Evolutionary conservation across 2,329 filamentous ascomycete species (phyloP).

Genomic region (Ascochyta fabae): DNA sequence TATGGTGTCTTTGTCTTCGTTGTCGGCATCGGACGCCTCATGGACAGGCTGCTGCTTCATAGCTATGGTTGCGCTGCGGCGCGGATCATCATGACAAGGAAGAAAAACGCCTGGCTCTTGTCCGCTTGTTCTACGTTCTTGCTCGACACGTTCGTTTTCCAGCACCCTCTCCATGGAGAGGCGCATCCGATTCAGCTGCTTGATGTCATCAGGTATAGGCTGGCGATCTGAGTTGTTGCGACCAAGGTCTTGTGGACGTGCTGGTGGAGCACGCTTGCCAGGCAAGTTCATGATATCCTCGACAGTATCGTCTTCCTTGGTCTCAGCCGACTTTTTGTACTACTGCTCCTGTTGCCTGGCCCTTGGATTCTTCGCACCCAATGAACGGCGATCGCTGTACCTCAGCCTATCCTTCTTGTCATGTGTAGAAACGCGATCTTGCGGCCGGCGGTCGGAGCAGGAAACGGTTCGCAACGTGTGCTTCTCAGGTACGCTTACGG

Average conservation of each 20-base stretch:
- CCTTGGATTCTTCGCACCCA: neutral
- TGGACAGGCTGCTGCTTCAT: neutral
- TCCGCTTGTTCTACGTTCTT: neutral
- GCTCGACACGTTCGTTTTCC: neutral
- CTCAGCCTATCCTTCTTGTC: conserved; percentile 1
- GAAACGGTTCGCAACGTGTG: neutral
- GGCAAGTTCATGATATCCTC: neutral
- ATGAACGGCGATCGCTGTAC: neutral
- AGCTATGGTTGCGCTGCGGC: neutral
- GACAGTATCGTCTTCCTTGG: neutral
- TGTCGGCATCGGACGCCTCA: neutral
- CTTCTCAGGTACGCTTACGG: neutral
- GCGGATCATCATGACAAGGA: neutral
- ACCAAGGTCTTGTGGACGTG: neutral
- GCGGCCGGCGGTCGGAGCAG: neutral
- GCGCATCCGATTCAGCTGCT: neutral
- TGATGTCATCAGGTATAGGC: neutral
- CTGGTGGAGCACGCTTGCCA: neutral
- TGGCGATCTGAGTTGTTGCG: neutral
- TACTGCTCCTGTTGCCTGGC: neutral
- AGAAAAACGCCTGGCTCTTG: neutral
- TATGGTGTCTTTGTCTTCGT: neutral
- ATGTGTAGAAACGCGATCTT: conserved; percentile 7
- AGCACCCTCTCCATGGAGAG: neutral
- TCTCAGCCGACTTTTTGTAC: neutral